Percentiles rank a stretch among this genome's conserved stretches.
phyloP scores from a whole-genome alignment of 768 basidiomycete genomes.

The Lyophyllum decastes region DNA sequence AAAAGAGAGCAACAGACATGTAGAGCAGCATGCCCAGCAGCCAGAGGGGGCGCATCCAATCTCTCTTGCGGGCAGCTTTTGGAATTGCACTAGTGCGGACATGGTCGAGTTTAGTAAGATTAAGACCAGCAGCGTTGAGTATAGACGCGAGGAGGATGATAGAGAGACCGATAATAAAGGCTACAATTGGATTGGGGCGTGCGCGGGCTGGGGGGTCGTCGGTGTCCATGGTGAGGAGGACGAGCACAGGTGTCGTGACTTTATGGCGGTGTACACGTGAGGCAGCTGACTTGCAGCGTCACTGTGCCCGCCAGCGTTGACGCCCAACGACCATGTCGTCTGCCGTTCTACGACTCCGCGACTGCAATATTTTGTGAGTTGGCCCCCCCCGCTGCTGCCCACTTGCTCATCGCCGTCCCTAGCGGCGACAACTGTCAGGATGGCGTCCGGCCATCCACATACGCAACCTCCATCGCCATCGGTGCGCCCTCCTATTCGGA shows the following conservation, averaged over 20 bases:
- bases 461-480: conserved; percentile 9
- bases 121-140: conserved; percentile 92
- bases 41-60: conserved; percentile 88
- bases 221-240: conserved; percentile 9
- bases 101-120: conserved; percentile 94
- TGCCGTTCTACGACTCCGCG: neutral
- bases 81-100: conserved; percentile 77
- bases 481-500: neutral
- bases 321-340: neutral
- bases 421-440: conserved; percentile 6
- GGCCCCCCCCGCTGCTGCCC: neutral
- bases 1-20: conserved; percentile 55
- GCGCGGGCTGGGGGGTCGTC: conserved; percentile 2
- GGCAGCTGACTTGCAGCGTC: neutral
- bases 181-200: conserved; percentile 31
- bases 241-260: neutral
- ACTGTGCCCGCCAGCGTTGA: neutral
- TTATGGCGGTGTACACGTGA: neutral
- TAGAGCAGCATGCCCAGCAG: conserved; percentile 92
- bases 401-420: neutral
- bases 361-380: conserved; percentile 9
- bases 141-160: conserved; percentile 85
- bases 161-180: conserved; percentile 82
- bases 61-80: conserved; percentile 68
- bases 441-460: conserved; percentile 9